Percentiles rank a stretch among this genome's conserved stretches.
phyloP scores from a whole-genome alignment of 1,139 yeast genomes.

The Yamadazyma trypodendri region DNA sequence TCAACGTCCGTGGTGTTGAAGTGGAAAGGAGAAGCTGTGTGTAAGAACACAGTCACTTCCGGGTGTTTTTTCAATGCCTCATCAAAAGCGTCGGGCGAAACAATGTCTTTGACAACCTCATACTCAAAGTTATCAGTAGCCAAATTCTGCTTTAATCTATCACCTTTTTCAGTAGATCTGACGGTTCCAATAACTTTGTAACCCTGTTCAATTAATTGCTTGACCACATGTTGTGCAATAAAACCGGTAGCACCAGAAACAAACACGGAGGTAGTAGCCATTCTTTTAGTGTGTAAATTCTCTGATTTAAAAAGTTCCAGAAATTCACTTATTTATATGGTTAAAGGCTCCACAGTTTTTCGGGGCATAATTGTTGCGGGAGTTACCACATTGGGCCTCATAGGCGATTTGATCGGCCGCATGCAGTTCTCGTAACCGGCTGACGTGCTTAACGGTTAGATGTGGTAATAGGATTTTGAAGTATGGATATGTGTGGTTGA shows the following conservation, averaged over 20 bases:
- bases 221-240: conserved; percentile 34
- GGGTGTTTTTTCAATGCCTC: conserved; percentile 46
- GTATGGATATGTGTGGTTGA: no score
- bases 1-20: conserved; percentile 17
- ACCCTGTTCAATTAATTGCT: conserved; percentile 31
- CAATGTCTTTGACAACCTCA: conserved; percentile 53
- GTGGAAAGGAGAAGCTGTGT: conserved; percentile 37
- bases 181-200: conserved; percentile 60
- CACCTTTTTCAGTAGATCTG: conserved; percentile 53
- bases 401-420: no score
- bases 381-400: not conserved
- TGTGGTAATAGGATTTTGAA: not conserved
- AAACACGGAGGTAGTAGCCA: conserved; percentile 22
- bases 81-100: conserved; percentile 51
- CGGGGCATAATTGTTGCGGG: not conserved
- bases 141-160: conserved; percentile 33
- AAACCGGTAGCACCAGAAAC: conserved; percentile 40
- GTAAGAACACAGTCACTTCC: conserved; percentile 53
- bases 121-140: conserved; percentile 32
- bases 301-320: no score
- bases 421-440: no score
- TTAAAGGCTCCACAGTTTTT: not conserved
- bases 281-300: no score
- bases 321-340: no score
- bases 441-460: no score